Base-by-base conservation (phyloP, 305 asterid species). In the Fraxinus greggii region DNA sequence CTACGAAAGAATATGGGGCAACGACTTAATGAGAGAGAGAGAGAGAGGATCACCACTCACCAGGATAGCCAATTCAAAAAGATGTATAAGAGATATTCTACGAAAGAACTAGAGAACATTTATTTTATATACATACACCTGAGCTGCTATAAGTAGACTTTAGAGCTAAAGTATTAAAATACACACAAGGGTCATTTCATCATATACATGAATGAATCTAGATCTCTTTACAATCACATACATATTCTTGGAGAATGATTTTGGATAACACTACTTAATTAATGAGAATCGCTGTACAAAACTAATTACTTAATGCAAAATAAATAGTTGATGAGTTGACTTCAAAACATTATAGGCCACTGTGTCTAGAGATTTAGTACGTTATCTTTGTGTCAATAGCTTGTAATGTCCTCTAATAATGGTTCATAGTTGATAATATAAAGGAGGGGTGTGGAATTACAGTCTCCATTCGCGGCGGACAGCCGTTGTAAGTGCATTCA, bases 201-300 rank as follows among this genome's bases (percentile, higher is more conserved):
- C 72, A 61, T 51, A 42, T 40, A 38, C 17, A 78, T 7, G 73
- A 80, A 61, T 81, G 87, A 48, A 81, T 67, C 83, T 86, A 9
- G 87, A 78, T 76, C 61, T 5, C 26, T 72, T 80, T 24, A 1
- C 72, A 13, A 48, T 81, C 42, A 75, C 40, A 86, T 83, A 28
- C 87, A 83, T 31, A 10, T 51, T 29, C 72, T 32, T 70, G 19
- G 72, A 77, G 80, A 3, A 26, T 28, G 28, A 29, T 32, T 77
- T 3, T 45, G 65, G 35, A 32, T 23, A 21, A 28, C 19, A n/a
- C n/a, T 32, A 77, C 67, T 77, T 61, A 77, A 48, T 77, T 32
- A 70, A 70, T 70, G 75, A 9, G 7, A 67, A 8, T 61, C 12
- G 38, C 24, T 7, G 17, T 32, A 15, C 1, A 40, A 24, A 15